These are phyloP conservation scores for Aspergillus oerlinghausenensis DNA, from an alignment of 2,329 filamentous ascomycete species.

Conservation along the genomic window DNA sequence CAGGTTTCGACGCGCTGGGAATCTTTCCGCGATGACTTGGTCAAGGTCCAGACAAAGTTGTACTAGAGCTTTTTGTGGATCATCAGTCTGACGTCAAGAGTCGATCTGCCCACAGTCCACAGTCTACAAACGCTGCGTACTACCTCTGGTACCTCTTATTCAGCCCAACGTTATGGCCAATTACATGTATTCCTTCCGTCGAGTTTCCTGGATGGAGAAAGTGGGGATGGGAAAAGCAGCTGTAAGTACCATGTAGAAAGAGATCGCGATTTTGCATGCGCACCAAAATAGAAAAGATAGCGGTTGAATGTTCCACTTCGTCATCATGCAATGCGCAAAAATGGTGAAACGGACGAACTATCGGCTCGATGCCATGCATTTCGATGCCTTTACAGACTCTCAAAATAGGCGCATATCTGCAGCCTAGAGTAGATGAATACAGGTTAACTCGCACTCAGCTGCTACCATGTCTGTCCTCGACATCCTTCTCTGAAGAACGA, in stretches of 20 bases:
- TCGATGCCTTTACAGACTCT: not conserved
- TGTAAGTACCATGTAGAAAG: too few relatives aligned
- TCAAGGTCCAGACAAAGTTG: not conserved
- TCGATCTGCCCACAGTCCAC: not conserved
- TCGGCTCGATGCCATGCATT: not conserved
- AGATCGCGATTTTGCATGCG: too few relatives aligned
- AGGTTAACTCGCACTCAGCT: too few relatives aligned
- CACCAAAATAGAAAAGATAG: not conserved
- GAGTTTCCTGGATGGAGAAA: too few relatives aligned
- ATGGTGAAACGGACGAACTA: not conserved
- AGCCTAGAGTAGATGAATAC: not conserved
- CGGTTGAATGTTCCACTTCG: not conserved
- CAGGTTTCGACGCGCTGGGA: not conserved
- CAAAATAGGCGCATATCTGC: not conserved
- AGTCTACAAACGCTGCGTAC: not conserved
- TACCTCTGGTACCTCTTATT: not conserved
- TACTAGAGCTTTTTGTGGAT: not conserved
- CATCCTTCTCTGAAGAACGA: not conserved
- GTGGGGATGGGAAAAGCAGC: too few relatives aligned
- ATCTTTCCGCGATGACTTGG: not conserved
- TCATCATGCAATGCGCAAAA: not conserved
- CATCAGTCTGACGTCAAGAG: constrained; percentile 15
- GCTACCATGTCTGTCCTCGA: not conserved
- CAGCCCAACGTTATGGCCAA: too few relatives aligned
- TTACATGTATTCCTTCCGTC: too few relatives aligned